Base-by-base conservation (phyloP, 2,329 filamentous ascomycete species). In the Aspergillus ustus region DNA sequence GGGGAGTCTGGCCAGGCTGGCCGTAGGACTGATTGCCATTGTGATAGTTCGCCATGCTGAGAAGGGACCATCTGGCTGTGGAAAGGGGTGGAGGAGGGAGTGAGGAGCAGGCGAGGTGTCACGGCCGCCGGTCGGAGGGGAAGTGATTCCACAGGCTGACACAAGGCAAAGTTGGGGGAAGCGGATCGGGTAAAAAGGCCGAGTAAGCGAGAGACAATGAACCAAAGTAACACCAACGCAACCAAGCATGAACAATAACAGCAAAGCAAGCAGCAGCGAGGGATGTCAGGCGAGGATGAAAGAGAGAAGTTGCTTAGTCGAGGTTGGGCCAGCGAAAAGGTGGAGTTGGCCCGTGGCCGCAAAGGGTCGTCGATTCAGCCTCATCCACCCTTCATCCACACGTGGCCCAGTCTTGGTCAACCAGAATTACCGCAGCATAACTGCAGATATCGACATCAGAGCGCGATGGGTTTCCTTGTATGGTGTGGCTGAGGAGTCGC, bases 41-140 rank as follows among this genome's bases (percentile, higher is more conserved):
- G 62, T 81, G 82, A 72, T 87, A 83, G 73, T 85, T 82, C 66
- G 85, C 82, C 85, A 87, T 87, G 9, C 59, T 69, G 61, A 22
- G 52, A 40, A 44, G 60, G 34, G 19, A 52, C 22, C 52, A 51
- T 58, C 48, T 29, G 50, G 40, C 4, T 40, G 40, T 43, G 19
- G 22, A 22, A 22, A 6, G 9, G n/a, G 4, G 46, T 19, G 9
- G 29, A 17, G 37, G 55, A 11, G 28, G 34, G 20, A 52, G 11
- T 19, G 31, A 20, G n/a, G 31, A 15, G 19, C 25, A 52, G 40
- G 13, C 45, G 37, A 44, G 56, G 31, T 57, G 57, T 59, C 57
- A 59, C 44, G 28, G 28, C n/a, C n/a, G 19, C 28, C 43, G 58
- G 54, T 61, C 49, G 52, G 37, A 55, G 60, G 53, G 45, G 37